Evolutionary conservation across 129 eudicot genomes (phyloP), one percentile per base, ranked within the genome.

Genomic region (Solidago caesia): DNA sequence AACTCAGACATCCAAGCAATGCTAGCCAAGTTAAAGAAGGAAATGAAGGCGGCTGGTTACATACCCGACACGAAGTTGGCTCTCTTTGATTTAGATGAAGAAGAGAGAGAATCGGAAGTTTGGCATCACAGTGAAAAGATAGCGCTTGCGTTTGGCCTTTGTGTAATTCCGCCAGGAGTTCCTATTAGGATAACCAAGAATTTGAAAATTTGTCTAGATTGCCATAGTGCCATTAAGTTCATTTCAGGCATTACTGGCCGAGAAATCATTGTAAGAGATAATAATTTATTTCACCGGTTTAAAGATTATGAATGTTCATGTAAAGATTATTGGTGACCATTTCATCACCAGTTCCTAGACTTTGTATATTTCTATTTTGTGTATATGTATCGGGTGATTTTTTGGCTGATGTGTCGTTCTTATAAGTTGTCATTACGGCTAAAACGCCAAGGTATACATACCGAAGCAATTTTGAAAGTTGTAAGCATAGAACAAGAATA

Each of bases 91-190:
- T 49, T 89, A 45, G 96, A 92, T 80, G 97, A 92, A 74, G 97
- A 89, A 87, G 97, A 92, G 71, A 84, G 84, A 46, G 96, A 92
- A 78, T 81, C 91, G 9, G 96, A 92, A 81, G 89, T 92, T 81
- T 87, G 91, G 87, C 70, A 64, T 72, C 97, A 91, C 48, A 91
- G 97, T 64, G 89, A 91, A 80, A 91, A 88, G 80, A 84, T 88
- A 73, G 97, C 97, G 4, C 88, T 91, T 71, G 95, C 92, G 8
- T 91, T 88, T 66, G 95, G 94, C 43, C 87, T 88, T 8, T 75
- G 88, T 68, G 95, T 85, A 2, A 75, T 84, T 21, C 95, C 97
- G 4, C 83, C 75, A 1, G 91, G 92, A 29, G 83, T 86, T 64
- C 95, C 97, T 11, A 84, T 88, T 66, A 78, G 97, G 82, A 88